phyloP scores from a whole-genome alignment of 345 rosid species.

The Raphanus sativus region DNA sequence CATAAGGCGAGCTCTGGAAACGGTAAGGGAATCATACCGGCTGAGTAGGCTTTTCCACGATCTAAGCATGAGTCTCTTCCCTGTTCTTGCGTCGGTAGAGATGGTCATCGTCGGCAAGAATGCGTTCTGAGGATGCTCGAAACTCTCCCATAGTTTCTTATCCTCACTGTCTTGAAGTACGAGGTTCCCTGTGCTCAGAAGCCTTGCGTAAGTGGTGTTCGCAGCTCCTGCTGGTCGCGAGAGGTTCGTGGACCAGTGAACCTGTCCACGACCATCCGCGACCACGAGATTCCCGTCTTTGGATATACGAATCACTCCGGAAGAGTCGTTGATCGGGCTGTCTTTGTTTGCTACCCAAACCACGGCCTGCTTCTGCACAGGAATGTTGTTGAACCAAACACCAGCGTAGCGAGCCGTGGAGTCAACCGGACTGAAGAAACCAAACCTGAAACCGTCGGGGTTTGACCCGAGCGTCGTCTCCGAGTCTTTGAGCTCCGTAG shows the following conservation, averaged over 20 bases:
- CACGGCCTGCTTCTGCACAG: slow-evolving; percentile 18
- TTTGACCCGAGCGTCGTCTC: slow-evolving; percentile 32
- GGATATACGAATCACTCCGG: slow-evolving; percentile 40
- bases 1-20: slow-evolving; percentile 42
- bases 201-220: slow-evolving; percentile 36
- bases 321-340: slow-evolving; percentile 47
- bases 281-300: slow-evolving; percentile 51
- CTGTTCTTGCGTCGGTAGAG: slow-evolving; percentile 21
- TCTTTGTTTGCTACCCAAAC: slow-evolving; percentile 58
- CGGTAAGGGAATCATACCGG: slow-evolving; percentile 26
- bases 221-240: slow-evolving; percentile 5
- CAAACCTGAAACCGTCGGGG: slow-evolving; percentile 38
- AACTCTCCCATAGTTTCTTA: slow-evolving; percentile 49
- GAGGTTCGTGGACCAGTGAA: slow-evolving; percentile 55
- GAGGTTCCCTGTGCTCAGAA: slow-evolving; percentile 53
- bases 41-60: slow-evolving; percentile 51
- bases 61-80: slow-evolving; percentile 31
- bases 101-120: slow-evolving; percentile 41
- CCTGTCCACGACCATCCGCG: slow-evolving; percentile 37
- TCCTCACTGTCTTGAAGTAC: slow-evolving; percentile 29
- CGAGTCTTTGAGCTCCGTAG: slow-evolving; percentile 36
- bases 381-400: slow-evolving; percentile 43
- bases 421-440: slow-evolving; percentile 52
- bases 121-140: slow-evolving; percentile 39
- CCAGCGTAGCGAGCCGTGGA: slow-evolving; percentile 48